A percentile compares a stretch with the other conserved stretches of the same genome.
Evolutionary conservation across 192 early-diverging fungal genomes (phyloP).

Genomic region (Dissophora ornata): DNA sequence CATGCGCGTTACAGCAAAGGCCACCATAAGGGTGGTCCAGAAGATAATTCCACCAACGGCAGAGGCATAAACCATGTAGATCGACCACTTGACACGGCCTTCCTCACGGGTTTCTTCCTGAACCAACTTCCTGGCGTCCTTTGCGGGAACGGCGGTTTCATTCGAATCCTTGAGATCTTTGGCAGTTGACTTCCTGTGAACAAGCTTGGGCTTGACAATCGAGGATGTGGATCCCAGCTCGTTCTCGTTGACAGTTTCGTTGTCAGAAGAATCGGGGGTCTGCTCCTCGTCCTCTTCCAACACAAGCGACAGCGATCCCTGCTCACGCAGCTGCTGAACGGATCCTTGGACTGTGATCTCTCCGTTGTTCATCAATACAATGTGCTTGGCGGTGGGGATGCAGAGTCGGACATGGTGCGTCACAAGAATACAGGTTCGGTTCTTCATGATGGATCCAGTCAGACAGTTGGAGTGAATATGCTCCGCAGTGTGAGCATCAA

Average conservation of each 20-base stretch:
- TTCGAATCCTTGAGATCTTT: conserved; percentile 36
- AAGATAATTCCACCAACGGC: conserved; percentile 68
- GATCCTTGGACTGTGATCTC: conserved; percentile 48
- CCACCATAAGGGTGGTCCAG: conserved; percentile 63
- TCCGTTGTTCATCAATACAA: conserved; percentile 67
- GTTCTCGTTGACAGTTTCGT: conserved; percentile 33
- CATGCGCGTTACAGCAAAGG: conserved; percentile 54
- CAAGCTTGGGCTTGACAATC: conserved; percentile 31
- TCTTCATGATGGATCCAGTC: conserved; percentile 72
- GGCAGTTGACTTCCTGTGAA: conserved; percentile 47
- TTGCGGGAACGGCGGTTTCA: conserved; percentile 2
- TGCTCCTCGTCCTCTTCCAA: conserved; percentile 54
- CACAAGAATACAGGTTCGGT: conserved; percentile 84
- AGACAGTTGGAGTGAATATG: conserved; percentile 83
- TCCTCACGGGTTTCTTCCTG: conserved; percentile 82
- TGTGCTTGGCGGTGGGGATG: conserved; percentile 59
- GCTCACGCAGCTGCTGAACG: conserved; percentile 40
- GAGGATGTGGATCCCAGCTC: conserved; percentile 32
- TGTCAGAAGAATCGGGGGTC: conserved; percentile 20
- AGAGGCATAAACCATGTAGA: conserved; percentile 79
- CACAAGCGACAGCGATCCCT: conserved; percentile 35
- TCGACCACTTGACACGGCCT: conserved; percentile 77
- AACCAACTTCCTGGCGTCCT: conserved; percentile 67
- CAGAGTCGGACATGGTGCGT: conserved; percentile 81
- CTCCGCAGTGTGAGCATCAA: conserved; percentile 88